Base-by-base conservation (phyloP, 2,329 filamentous ascomycete genomes). In the Nigrospora oryzae region DNA sequence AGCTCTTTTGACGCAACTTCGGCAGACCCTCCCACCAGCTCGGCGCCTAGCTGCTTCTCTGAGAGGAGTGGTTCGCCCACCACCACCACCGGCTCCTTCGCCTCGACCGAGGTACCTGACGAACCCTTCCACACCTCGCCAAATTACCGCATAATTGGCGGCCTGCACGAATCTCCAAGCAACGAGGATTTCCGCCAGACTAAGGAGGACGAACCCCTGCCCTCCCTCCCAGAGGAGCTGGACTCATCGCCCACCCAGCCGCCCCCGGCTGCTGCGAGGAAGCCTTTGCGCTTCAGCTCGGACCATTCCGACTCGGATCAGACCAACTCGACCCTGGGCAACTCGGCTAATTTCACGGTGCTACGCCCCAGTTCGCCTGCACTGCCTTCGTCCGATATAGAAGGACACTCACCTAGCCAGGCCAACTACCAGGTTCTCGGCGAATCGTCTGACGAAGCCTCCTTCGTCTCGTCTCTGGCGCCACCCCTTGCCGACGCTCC, bases 61-160 rank as follows among this genome's bases (percentile, higher is more conserved):
- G 74, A 75, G 52, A 63, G 63, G 49, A 68, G 65, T 53, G 56
- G 64, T 45, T 66, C 67, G 40, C 59, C 65, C 38, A 56, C 50
- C 38, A 56, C 50, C 17, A 59, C 64, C 23, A 38, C 37, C 44
- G 56, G 50, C 43, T 63, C 65, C 31, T 61, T 63, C n/a, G 40
- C 52, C 36, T 36, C 62, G 47, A 54, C 60, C 37, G 61, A 46
- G 55, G 63, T 53, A 53, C 54, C 45, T 38, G 64, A 67, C 56
- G 50, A 46, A 36, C 48, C 48, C 38, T 50, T 49, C 38, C 59
- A 63, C 15, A 64, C 73, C 14, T 68, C 74, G 44, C 76, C 71
- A 69, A 76, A 72, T 56, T 73, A 75, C 53, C 71, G 70, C 51
- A 66, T 79, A 58, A 64, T 72, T 39, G 74, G 76, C 51, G 75